phyloP scores from a whole-genome alignment of 768 basidiomycete species.

The Trametes punicea region DNA sequence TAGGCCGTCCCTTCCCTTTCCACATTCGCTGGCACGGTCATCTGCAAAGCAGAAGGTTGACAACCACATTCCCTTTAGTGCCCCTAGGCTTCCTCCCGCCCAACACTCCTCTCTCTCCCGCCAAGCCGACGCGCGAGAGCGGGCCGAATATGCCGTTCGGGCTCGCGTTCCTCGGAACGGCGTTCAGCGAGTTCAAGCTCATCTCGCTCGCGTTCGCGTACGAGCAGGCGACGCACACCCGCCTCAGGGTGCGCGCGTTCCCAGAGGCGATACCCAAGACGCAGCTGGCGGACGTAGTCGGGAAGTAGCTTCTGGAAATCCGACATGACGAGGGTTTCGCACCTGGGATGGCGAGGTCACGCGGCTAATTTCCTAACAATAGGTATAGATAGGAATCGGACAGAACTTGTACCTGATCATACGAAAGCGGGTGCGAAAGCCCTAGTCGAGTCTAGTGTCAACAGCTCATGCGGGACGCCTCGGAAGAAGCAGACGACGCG shows the following conservation, averaged over 20 bases:
- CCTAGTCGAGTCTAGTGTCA: no score
- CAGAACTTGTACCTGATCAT: no score
- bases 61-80: slow-evolving; percentile 19
- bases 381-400: no score
- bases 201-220: slow-evolving; percentile 45
- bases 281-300: slow-evolving; percentile 39
- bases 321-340: no score
- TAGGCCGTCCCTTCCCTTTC: background rate
- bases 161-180: slow-evolving; percentile 43
- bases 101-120: slow-evolving; percentile 28
- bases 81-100: slow-evolving; percentile 41
- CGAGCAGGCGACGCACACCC: slow-evolving; percentile 54
- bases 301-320: no score
- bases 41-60: background rate
- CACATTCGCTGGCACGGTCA: background rate
- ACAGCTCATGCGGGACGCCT: no score
- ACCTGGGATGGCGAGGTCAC: no score
- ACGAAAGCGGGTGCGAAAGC: no score
- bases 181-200: slow-evolving; percentile 42
- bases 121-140: slow-evolving; percentile 36
- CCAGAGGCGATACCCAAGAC: slow-evolving; percentile 54
- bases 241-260: slow-evolving; percentile 47
- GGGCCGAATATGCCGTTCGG: slow-evolving; percentile 34
- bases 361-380: no score
- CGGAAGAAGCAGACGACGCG: no score